Evolutionary conservation across 176 grass and related monocot species (phyloP).

Genomic region (Pharus latifolius): DNA sequence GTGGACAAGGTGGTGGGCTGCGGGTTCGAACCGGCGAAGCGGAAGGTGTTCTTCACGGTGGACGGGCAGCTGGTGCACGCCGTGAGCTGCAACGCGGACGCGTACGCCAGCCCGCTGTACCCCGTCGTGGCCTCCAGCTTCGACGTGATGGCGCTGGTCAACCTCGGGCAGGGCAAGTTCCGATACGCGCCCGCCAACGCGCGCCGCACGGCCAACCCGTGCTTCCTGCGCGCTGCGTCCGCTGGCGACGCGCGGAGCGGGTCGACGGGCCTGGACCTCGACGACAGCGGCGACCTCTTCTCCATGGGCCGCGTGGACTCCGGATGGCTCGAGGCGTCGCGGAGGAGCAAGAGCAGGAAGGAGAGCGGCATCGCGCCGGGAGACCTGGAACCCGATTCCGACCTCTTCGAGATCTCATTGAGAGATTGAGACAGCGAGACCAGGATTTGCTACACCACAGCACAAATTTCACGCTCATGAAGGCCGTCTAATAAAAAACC

Average conservation of each 20-base stretch:
- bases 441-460: no score
- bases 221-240: constrained; percentile 48
- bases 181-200: constrained; percentile 72
- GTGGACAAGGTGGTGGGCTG: constrained; percentile 78
- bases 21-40: constrained; percentile 75
- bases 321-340: constrained; percentile 35
- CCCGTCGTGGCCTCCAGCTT: constrained; percentile 51
- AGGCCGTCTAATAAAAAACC: no score
- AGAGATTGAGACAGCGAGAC: constrained; percentile 17
- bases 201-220: constrained; percentile 62
- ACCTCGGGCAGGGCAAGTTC: constrained; percentile 94
- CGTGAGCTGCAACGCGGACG: constrained; percentile 74
- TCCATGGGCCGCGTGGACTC: constrained; percentile 78
- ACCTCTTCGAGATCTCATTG: constrained; percentile 90
- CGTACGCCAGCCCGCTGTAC: constrained; percentile 61
- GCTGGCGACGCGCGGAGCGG: not conserved
- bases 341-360: constrained; percentile 38
- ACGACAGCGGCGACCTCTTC: constrained; percentile 94
- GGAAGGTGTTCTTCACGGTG: constrained; percentile 94
- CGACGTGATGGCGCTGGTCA: constrained; percentile 80
- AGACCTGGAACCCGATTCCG: constrained; percentile 64
- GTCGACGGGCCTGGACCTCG: constrained; percentile 24
- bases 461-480: no score
- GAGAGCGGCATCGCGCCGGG: constrained; percentile 15
- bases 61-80: constrained; percentile 62